Conservation (phyloP, 768 basidiomycete genomes). For the Phylloporus arenicola region DNA sequence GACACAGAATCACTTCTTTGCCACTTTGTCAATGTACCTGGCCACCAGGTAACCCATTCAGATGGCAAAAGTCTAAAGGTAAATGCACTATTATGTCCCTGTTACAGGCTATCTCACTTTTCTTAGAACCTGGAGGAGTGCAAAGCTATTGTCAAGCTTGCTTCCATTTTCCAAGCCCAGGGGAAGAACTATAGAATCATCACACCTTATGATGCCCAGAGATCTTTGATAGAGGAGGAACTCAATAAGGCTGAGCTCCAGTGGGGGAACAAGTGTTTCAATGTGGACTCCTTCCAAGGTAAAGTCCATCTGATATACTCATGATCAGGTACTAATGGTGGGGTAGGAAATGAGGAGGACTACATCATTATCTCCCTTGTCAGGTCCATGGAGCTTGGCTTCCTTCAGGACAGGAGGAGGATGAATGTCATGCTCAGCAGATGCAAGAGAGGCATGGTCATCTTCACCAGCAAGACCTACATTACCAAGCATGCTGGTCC, state of each 20-base stretch:
- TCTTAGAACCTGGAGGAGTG: constrained; percentile 58
- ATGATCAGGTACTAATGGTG: neutral
- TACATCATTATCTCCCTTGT: constrained; percentile 71
- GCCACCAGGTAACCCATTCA: constrained; percentile 29
- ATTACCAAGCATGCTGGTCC: constrained; percentile 51
- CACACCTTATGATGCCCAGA: constrained; percentile 78
- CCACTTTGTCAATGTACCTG: constrained; percentile 56
- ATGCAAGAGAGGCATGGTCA: constrained; percentile 74
- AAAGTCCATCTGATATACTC: constrained; percentile 7
- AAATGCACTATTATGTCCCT: constrained; percentile 4
- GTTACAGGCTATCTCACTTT: neutral
- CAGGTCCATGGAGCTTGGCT: constrained; percentile 58
- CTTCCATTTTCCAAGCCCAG: constrained; percentile 48
- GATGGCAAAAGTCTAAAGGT: constrained; percentile 38
- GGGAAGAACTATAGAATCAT: constrained; percentile 56
- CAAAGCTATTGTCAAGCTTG: constrained; percentile 51
- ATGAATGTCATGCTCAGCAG: constrained; percentile 88
- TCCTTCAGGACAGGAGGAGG: constrained; percentile 57
- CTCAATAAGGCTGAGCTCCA: constrained; percentile 46
- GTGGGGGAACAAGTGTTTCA: constrained; percentile 70
- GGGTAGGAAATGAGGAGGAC: constrained; percentile 76
- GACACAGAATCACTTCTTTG: constrained; percentile 41
- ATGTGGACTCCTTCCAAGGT: constrained; percentile 82
- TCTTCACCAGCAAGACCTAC: constrained; percentile 60
- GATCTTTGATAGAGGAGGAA: constrained; percentile 48